Percentiles rank a stretch among this genome's conserved stretches.
phyloP scores from a whole-genome alignment of 495 filamentous ascomycete genomes.

The Daldinia vernicosa region DNA sequence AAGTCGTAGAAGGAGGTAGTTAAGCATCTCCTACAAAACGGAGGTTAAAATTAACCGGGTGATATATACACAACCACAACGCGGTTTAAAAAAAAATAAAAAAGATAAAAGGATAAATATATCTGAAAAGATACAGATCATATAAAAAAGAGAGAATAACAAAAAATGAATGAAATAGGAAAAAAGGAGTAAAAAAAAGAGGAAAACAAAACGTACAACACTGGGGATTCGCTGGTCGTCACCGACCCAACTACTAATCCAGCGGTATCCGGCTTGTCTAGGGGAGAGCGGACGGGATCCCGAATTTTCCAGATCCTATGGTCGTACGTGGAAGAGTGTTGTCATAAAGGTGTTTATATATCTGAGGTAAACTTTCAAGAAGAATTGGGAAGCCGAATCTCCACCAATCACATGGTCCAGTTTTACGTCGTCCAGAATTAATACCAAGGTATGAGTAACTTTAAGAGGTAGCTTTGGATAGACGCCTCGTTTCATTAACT shows the following conservation, averaged over 20 bases:
- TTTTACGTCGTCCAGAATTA: background rate
- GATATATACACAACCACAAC: too few relatives aligned
- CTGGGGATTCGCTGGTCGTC: slow-evolving; percentile 60
- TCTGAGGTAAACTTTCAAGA: too few relatives aligned
- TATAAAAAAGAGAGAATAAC: too few relatives aligned
- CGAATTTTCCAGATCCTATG: slow-evolving; percentile 56
- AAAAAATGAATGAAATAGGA: too few relatives aligned
- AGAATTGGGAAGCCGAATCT: too few relatives aligned
- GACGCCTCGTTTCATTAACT: background rate
- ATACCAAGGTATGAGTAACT: background rate
- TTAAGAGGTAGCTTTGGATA: background rate
- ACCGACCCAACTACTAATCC: slow-evolving; percentile 61
- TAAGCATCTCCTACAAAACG: too few relatives aligned
- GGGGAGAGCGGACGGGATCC: slow-evolving; percentile 63
- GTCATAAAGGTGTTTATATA: background rate
- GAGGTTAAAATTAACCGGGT: too few relatives aligned
- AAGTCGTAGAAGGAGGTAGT: too few relatives aligned
- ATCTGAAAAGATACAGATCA: too few relatives aligned
- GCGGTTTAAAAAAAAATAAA: too few relatives aligned
- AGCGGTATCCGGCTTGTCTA: slow-evolving; percentile 52
- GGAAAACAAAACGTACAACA: slow-evolving; percentile 53
- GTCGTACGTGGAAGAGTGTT: slow-evolving; percentile 47
- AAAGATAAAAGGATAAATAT: too few relatives aligned
- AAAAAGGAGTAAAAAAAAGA: background rate
- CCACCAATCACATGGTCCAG: background rate